A percentile compares a stretch with the other conserved stretches of the same genome.
Evolutionary conservation across 352 stramenopile species (phyloP).

Genomic region (Globisporangium nagaii): DNA sequence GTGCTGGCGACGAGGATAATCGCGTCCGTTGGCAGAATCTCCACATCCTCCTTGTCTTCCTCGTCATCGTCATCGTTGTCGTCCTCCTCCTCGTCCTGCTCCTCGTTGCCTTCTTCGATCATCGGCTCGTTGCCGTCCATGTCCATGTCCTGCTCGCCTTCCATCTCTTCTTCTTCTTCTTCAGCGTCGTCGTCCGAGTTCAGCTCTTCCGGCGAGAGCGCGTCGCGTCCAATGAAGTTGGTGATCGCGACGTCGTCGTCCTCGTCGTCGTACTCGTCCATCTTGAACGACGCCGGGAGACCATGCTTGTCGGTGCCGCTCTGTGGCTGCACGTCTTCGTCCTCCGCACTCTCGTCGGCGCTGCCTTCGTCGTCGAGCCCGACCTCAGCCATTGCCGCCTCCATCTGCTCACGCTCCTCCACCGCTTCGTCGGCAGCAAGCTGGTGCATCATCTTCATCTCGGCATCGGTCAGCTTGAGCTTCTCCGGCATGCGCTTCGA

Average conservation of each 20-base stretch:
- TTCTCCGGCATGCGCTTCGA: conserved; percentile 73
- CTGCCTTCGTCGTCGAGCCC: conserved; percentile 33
- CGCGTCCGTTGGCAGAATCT: conserved; percentile 91
- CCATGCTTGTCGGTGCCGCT: conserved; percentile 36
- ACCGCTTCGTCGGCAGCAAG: conserved; percentile 65
- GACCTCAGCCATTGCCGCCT: conserved; percentile 43
- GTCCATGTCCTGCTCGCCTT: conserved; percentile 45
- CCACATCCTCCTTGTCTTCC: conserved; percentile 90
- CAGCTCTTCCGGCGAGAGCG: conserved; percentile 17
- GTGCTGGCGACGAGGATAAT: conserved; percentile 96
- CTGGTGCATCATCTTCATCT: conserved; percentile 79
- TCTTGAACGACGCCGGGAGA: conserved; percentile 70
- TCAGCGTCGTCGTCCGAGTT: conserved; percentile 28
- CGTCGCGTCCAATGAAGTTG: conserved; percentile 58
- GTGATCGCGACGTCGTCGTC: conserved; percentile 78
- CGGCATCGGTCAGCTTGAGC: conserved; percentile 78
- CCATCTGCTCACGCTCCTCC: conserved; percentile 54
- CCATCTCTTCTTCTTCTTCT: conserved; percentile 22
- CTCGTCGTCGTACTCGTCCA: conserved; percentile 88
- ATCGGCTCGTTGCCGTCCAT: conserved; percentile 27
- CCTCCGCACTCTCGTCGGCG: background rate
- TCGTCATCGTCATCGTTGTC: conserved; percentile 66
- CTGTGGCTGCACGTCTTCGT: conserved; percentile 9
- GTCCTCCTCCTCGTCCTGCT: conserved; percentile 45
- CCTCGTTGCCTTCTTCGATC: conserved; percentile 24